Evolutionary conservation across 2,329 filamentous ascomycete genomes (phyloP).

Genomic region (Diaporthe eres): DNA sequence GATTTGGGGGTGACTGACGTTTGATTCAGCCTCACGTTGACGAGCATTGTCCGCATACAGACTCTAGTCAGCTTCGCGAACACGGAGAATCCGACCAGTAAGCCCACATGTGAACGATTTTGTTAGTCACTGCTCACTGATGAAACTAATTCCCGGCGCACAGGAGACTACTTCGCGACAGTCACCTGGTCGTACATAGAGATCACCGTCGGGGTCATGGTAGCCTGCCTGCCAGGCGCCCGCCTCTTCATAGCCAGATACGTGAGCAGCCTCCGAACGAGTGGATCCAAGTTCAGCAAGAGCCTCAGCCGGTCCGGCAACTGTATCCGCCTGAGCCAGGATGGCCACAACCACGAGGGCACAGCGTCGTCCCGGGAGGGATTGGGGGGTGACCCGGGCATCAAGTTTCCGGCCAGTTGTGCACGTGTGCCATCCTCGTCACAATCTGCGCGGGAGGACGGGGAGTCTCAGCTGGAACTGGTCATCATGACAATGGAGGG

Average conservation of each 20-base stretch:
- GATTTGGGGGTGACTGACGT: background rate
- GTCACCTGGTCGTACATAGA: conserved; percentile 14
- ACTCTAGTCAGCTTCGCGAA: conserved; percentile 48
- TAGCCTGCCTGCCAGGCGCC: conserved; percentile 21
- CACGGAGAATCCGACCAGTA: conserved; percentile 48
- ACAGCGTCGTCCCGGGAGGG: too few species aligned
- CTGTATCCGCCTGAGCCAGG: background rate
- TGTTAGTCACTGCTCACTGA: background rate
- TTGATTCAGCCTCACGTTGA: conserved; percentile 48
- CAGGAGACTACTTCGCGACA: background rate
- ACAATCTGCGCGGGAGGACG: background rate
- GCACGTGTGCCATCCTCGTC: background rate
- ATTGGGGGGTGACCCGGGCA: background rate
- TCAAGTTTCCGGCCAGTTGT: background rate
- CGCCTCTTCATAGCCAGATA: conserved; percentile 14
- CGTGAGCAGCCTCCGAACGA: background rate
- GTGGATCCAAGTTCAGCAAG: background rate
- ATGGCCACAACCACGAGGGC: background rate
- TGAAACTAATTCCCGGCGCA: background rate
- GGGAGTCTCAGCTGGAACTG: background rate
- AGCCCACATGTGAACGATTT: background rate
- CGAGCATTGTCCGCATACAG: conserved; percentile 50
- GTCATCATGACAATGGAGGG: background rate
- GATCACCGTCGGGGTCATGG: conserved; percentile 22
- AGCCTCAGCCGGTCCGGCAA: conserved; percentile 23